Percentiles rank a stretch among this genome's conserved stretches.
Conservation (phyloP, 305 asterid species). For the Solanum hybrid region DNA sequence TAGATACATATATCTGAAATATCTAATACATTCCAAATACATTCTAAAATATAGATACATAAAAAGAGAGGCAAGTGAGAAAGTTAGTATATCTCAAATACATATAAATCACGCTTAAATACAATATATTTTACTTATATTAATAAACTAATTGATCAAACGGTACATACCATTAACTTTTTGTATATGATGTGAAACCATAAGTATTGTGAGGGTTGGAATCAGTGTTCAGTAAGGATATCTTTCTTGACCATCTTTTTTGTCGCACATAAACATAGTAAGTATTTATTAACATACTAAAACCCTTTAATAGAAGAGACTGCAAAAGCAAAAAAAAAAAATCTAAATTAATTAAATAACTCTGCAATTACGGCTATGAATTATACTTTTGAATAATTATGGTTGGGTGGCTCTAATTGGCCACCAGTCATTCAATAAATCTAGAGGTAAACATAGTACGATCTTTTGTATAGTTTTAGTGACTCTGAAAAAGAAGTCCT, state of each 20-base stretch:
- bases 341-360: not conserved
- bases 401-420: not conserved
- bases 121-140: too few relatives aligned
- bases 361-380: constrained; percentile 11
- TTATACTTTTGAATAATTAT: not conserved
- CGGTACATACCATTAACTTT: not conserved
- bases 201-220: not conserved
- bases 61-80: too few relatives aligned
- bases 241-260: constrained; percentile 3
- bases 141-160: not conserved
- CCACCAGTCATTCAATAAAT: constrained; percentile 7
- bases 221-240: not conserved
- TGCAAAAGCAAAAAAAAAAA: not conserved
- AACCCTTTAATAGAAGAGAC: not conserved
- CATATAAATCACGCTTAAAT: too few relatives aligned
- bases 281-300: not conserved
- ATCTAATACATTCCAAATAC: not conserved
- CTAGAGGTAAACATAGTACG: constrained; percentile 10
- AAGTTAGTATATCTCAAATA: not conserved
- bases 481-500: not conserved
- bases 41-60: too few relatives aligned
- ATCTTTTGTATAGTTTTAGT: constrained; percentile 6
- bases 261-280: constrained; percentile 5
- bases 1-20: too few relatives aligned
- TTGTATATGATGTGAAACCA: not conserved